Evolutionary conservation across 768 basidiomycete species (phyloP).

Genomic region (Macrocybe gigantea): DNA sequence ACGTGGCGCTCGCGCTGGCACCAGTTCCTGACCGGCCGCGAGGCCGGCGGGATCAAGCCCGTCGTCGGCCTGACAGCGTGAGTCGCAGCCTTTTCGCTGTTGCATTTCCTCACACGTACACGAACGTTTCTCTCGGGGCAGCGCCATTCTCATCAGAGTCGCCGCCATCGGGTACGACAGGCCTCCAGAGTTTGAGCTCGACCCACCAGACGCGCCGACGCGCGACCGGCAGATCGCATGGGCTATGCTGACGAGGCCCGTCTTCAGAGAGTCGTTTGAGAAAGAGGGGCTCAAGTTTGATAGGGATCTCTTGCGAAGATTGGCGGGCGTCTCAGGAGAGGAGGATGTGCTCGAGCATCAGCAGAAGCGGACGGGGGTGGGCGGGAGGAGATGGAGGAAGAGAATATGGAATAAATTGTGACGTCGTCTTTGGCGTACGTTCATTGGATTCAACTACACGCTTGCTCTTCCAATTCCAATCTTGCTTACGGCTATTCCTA

Average conservation of each 20-base stretch:
- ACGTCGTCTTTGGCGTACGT: no score
- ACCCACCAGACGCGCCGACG: constrained; percentile 26
- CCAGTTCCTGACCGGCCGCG: constrained; percentile 80
- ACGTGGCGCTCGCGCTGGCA: constrained; percentile 53
- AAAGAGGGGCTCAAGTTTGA: constrained; percentile 29
- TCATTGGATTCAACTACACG: no score
- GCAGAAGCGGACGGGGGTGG: no score
- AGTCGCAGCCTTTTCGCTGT: constrained; percentile 21
- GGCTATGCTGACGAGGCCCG: constrained; percentile 30
- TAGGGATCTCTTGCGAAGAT: constrained; percentile 20
- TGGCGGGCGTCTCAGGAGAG: constrained; percentile 11
- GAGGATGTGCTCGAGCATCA: no score
- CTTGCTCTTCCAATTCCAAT: no score
- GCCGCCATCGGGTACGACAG: constrained; percentile 40
- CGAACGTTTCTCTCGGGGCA: constrained; percentile 24
- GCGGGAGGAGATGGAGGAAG: no score
- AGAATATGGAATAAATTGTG: no score
- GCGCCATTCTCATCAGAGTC: constrained; percentile 31
- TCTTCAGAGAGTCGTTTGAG: constrained; percentile 32
- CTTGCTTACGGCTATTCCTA: no score
- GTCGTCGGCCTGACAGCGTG: constrained; percentile 86
- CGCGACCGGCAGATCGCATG: constrained; percentile 37
- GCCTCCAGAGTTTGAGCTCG: constrained; percentile 37
- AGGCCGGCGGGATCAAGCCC: constrained; percentile 82
- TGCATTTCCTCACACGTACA: background rate